These are phyloP conservation scores for Marchantia paleacea DNA, from an alignment of 225 moss, liverwort and hornwort genomes.

Conservation along the genomic window DNA sequence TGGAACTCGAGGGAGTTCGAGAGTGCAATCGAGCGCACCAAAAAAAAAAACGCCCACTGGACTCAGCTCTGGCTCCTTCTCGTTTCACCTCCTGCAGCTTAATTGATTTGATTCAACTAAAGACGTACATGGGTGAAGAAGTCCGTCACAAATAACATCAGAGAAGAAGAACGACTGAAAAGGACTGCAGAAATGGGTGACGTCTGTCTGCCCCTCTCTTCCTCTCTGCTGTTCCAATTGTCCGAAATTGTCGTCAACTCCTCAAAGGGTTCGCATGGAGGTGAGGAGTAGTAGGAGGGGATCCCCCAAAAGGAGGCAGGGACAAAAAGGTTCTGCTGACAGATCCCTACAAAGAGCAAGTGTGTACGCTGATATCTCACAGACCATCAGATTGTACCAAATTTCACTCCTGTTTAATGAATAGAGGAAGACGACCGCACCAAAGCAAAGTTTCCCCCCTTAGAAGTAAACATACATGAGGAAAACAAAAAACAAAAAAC, in stretches of 20 bases:
- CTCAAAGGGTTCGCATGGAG: neutral
- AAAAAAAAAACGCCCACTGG: neutral
- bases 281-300: neutral
- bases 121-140: neutral
- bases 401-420: neutral
- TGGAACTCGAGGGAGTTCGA: neutral
- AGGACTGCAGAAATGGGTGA: neutral
- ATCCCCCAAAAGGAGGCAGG: neutral
- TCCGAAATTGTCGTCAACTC: neutral
- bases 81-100: neutral
- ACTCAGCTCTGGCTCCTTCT: neutral
- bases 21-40: neutral
- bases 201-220: neutral
- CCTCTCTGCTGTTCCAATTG: neutral
- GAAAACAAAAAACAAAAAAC: neutral
- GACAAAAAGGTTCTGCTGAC: neutral
- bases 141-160: neutral
- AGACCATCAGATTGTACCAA: neutral
- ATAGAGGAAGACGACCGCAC: neutral
- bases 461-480: too few species aligned
- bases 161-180: neutral
- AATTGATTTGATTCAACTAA: neutral
- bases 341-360: neutral
- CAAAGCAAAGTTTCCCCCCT: neutral
- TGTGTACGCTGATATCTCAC: conserved; percentile 10